These are phyloP conservation scores for Sarocladium brachiariae DNA, from an alignment of 2,329 filamentous ascomycete species.

Conservation along the genomic window DNA sequence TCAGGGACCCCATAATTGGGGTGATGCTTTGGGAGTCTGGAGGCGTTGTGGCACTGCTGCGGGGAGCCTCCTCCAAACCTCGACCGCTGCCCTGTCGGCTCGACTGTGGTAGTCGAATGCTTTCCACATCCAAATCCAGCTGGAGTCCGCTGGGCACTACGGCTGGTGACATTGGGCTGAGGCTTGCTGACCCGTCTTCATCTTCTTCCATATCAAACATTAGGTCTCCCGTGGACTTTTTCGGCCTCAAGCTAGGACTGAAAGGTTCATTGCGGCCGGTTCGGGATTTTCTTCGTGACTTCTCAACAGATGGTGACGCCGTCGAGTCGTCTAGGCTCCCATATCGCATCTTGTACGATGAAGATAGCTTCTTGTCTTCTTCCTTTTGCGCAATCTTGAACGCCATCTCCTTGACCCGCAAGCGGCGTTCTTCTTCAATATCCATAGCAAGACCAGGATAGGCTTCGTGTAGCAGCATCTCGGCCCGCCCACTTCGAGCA, in stretches of 20 bases:
- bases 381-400: constrained; percentile 58
- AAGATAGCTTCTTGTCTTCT: constrained; percentile 55
- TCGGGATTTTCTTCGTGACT: constrained; percentile 39
- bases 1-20: constrained; percentile 9
- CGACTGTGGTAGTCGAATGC: constrained; percentile 22
- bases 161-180: constrained; percentile 15
- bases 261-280: constrained; percentile 45
- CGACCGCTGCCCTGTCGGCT: constrained; percentile 24
- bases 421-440: constrained; percentile 61
- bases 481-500: constrained; percentile 66
- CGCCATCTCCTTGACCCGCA: constrained; percentile 69
- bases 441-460: constrained; percentile 57
- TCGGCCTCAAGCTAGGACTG: constrained; percentile 63
- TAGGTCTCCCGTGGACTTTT: constrained; percentile 64
- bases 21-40: neutral
- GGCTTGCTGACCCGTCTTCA: constrained; percentile 22
- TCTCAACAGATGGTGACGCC: constrained; percentile 37
- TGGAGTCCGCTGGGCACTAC: constrained; percentile 10
- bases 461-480: constrained; percentile 56
- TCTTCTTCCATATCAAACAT: constrained; percentile 96
- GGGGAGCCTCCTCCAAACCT: constrained; percentile 10
- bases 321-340: constrained; percentile 59
- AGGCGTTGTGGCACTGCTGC: neutral
- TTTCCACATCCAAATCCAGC: constrained; percentile 20
- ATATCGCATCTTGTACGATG: constrained; percentile 53